Evolutionary conservation across 805 yeast genomes (phyloP).

Genomic region (Zygotorulaspora sp.): DNA sequence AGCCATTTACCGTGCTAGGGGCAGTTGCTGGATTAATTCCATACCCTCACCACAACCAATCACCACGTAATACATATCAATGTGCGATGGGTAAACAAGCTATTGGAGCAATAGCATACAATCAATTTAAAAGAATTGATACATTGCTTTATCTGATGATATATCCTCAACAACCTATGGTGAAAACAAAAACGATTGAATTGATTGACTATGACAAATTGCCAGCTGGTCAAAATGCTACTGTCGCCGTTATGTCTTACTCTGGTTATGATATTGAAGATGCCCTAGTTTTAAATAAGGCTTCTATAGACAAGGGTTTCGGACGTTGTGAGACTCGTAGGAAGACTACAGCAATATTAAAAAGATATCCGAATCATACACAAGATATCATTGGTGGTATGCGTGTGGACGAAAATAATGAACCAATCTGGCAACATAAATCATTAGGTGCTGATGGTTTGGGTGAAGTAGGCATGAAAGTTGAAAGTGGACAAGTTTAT

Average conservation of each 20-base stretch:
- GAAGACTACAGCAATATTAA: constrained; percentile 83
- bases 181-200: constrained; percentile 94
- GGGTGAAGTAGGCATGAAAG: constrained; percentile 90
- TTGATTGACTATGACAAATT: constrained; percentile 90
- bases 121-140: constrained; percentile 93
- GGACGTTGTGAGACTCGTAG: constrained; percentile 96
- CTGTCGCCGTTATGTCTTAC: constrained; percentile 98
- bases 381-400: constrained; percentile 88
- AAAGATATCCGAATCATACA: constrained; percentile 90
- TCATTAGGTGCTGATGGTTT: constrained; percentile 91
- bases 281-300: constrained; percentile 89
- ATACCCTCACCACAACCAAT: constrained; percentile 98
- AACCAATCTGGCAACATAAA: constrained; percentile 80
- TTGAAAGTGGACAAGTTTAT: constrained; percentile 90
- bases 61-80: constrained; percentile 98
- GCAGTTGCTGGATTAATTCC: constrained; percentile 99
- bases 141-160: constrained; percentile 91
- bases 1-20: constrained; percentile 96
- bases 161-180: constrained; percentile 99
- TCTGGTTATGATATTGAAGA: constrained; percentile 99
- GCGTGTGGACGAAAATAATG: constrained; percentile 76
- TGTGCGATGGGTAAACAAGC: constrained; percentile 99
- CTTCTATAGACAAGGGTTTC: constrained; percentile 93
- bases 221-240: constrained; percentile 98
- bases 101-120: constrained; percentile 98